Percentiles rank a stretch among this genome's conserved stretches.
Conservation (phyloP, 2,329 filamentous ascomycete genomes). For the Botrytis byssoidea region DNA sequence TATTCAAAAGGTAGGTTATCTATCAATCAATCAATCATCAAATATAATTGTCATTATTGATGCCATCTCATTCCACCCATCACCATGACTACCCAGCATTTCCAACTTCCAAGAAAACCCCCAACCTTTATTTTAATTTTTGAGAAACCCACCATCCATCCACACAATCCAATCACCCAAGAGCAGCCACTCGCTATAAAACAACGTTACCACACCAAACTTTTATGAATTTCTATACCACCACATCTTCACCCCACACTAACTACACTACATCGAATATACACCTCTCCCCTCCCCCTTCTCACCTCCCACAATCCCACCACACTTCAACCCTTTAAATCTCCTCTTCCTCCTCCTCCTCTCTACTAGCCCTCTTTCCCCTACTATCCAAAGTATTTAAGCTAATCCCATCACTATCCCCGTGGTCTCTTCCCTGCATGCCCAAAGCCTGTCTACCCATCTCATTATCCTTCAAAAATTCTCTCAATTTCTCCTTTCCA, state of each 20-base stretch:
- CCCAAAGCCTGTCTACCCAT: slow-evolving; percentile 79
- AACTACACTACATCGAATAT: background rate
- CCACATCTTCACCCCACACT: background rate
- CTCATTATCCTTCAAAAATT: slow-evolving; percentile 87
- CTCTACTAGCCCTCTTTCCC: slow-evolving; percentile 51
- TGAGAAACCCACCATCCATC: background rate
- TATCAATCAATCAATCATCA: too few relatives aligned
- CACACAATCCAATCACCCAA: background rate
- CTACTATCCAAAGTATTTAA: slow-evolving; percentile 60
- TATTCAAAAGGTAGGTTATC: too few relatives aligned
- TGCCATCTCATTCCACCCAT: background rate
- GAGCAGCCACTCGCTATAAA: background rate
- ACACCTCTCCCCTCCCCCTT: background rate
- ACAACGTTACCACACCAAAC: background rate
- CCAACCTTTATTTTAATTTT: background rate
- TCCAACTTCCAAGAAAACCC: background rate
- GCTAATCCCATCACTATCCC: slow-evolving; percentile 51
- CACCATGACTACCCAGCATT: background rate
- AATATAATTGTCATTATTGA: too few relatives aligned
- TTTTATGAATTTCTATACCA: background rate
- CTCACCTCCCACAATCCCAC: background rate
- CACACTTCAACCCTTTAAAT: slow-evolving; percentile 25
- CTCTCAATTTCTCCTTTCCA: slow-evolving; percentile 84
- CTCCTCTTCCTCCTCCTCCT: slow-evolving; percentile 54
- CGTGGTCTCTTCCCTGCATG: slow-evolving; percentile 53